Evolutionary conservation across 139 green algal species (phyloP).

Genomic region (Chlorella sp.): DNA sequence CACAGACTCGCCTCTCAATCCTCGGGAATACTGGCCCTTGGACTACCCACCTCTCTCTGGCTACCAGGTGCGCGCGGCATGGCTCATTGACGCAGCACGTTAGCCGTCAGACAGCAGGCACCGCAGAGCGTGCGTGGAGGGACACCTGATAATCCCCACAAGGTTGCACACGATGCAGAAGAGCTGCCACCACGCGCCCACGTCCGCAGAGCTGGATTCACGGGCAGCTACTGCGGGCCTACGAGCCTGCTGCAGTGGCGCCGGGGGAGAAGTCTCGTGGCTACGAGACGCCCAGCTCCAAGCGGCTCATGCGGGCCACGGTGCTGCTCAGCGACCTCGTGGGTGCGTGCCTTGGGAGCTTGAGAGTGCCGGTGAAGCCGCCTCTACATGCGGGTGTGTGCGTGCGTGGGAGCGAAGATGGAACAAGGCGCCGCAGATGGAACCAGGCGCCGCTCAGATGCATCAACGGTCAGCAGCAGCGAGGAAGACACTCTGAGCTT

Average conservation of each 20-base stretch:
- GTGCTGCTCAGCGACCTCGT: constrained; percentile 78
- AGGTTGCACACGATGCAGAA: no score
- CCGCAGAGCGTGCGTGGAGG: no score
- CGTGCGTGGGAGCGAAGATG: not conserved
- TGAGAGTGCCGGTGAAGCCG: not conserved
- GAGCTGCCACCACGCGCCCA: no score
- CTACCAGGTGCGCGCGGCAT: constrained; percentile 66
- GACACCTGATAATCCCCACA: no score
- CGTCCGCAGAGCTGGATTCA: constrained; percentile 79
- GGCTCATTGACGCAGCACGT: not conserved
- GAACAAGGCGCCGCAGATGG: no score
- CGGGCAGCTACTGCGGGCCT: constrained; percentile 51
- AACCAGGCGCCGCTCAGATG: no score
- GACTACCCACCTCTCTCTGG: constrained; percentile 96
- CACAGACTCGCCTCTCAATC: constrained; percentile 27
- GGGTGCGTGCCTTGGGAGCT: constrained; percentile 28
- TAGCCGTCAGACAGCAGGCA: constrained; percentile 30
- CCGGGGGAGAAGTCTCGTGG: constrained; percentile 54
- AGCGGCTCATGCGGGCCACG: constrained; percentile 75
- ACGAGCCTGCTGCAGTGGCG: constrained; percentile 73
- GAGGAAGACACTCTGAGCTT: no score
- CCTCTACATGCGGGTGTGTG: not conserved
- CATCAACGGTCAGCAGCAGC: no score
- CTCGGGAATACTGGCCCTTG: constrained; percentile 82
- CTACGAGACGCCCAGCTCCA: constrained; percentile 77